These are phyloP conservation scores for Geranium rotundifolium DNA, from an alignment of 345 rosid species.

Conservation along the genomic window DNA sequence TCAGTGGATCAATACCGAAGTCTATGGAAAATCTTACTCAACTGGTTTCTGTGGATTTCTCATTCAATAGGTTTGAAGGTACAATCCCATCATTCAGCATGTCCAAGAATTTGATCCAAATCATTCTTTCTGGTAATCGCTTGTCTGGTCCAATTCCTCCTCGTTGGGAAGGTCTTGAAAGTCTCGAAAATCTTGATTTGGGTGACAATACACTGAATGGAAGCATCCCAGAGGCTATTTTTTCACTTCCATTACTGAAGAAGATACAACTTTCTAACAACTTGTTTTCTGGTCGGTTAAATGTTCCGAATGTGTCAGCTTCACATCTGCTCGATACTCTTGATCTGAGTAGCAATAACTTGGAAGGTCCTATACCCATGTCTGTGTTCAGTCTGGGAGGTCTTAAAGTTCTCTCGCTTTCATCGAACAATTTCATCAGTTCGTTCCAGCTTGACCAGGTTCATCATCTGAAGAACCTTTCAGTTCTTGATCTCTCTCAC, in stretches of 20 bases:
- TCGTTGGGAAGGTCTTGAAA: slow-evolving; percentile 17
- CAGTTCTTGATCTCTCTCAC: slow-evolving; percentile 3
- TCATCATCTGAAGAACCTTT: not conserved
- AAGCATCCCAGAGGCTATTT: slow-evolving; percentile 17
- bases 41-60: slow-evolving; percentile 19
- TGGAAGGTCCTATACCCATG: slow-evolving; percentile 23
- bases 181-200: slow-evolving; percentile 18
- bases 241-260: slow-evolving; percentile 7
- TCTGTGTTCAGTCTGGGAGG: slow-evolving; percentile 13
- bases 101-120: slow-evolving; percentile 13
- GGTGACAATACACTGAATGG: slow-evolving; percentile 13
- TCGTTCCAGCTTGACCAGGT: not conserved
- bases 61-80: slow-evolving; percentile 21
- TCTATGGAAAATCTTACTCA: slow-evolving; percentile 10
- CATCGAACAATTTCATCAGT: slow-evolving; percentile 5
- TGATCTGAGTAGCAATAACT: slow-evolving; percentile 32
- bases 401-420: slow-evolving; percentile 22
- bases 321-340: slow-evolving; percentile 16
- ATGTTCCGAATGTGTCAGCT: slow-evolving; percentile 2
- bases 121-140: slow-evolving; percentile 19
- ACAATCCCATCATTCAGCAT: slow-evolving; percentile 17
- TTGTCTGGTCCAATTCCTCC: slow-evolving; percentile 18
- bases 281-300: slow-evolving; percentile 19
- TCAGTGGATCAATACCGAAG: slow-evolving; percentile 25
- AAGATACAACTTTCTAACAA: slow-evolving; percentile 15